phyloP scores from a whole-genome alignment of 164 flowering plant genomes.

The Warburgia ugandensis region DNA sequence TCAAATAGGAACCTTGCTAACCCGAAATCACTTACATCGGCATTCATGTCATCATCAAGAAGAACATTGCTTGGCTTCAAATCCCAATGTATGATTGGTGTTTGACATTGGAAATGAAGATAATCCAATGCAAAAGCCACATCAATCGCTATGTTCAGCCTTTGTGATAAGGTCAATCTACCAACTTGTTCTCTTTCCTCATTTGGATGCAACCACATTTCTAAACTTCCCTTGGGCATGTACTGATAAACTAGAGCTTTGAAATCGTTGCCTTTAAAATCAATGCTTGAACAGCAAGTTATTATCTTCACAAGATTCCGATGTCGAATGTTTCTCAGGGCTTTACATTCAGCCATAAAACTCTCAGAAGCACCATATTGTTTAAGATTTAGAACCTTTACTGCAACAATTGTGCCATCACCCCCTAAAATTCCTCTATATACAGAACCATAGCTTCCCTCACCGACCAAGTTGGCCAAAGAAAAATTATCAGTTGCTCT shows the following conservation, averaged over 20 bases:
- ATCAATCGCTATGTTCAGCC: slow-evolving; percentile 19
- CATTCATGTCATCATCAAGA: slow-evolving; percentile 24
- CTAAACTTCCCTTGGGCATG: slow-evolving; percentile 28
- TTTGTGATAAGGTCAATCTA: slow-evolving; percentile 2
- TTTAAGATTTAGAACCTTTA: slow-evolving; percentile 28
- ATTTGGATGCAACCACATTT: slow-evolving; percentile 17
- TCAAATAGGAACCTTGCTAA: slow-evolving; percentile 12
- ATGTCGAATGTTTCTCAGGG: slow-evolving; percentile 22
- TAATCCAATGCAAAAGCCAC: slow-evolving; percentile 24
- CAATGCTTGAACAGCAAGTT: slow-evolving; percentile 25
- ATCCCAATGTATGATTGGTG: slow-evolving; percentile 22
- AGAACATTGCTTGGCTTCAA: slow-evolving; percentile 30
- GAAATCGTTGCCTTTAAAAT: slow-evolving; percentile 24
- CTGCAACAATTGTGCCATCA: slow-evolving; percentile 16
- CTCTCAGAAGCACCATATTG: slow-evolving; percentile 22
- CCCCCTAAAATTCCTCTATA: slow-evolving; percentile 17
- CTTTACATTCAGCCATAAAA: slow-evolving; percentile 28
- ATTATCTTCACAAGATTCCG: slow-evolving; percentile 22
- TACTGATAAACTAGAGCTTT: slow-evolving; percentile 23
- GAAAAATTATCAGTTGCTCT: slow-evolving; percentile 27
- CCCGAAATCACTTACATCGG: slow-evolving; percentile 25
- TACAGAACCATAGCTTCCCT: slow-evolving; percentile 29
- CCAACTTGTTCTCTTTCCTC: background rate
- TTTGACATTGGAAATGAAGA: slow-evolving; percentile 19
- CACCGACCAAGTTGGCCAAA: slow-evolving; percentile 20